Percentiles rank a stretch among this genome's conserved stretches.
Conservation (phyloP, 106 monocot genomes). For the Allium cepa region DNA sequence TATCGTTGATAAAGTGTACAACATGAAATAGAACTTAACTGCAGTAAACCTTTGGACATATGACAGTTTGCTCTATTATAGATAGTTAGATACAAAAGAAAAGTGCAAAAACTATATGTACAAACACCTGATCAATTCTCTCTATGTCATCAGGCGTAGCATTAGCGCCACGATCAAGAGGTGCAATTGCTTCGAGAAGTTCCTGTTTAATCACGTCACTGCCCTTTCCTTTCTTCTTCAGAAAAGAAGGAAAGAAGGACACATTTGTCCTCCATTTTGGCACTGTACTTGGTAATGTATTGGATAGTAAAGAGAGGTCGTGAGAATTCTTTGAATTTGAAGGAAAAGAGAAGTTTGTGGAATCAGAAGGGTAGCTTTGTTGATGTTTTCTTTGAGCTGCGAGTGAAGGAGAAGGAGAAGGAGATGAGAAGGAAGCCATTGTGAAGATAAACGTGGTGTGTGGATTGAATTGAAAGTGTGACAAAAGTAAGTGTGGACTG, state of each 20-base stretch:
- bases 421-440: slow-evolving; percentile 7
- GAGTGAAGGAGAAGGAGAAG: not conserved
- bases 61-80: not conserved
- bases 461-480: no score
- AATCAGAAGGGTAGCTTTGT: not conserved
- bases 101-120: not conserved
- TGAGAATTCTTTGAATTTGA: not conserved
- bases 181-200: slow-evolving; percentile 66
- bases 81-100: not conserved
- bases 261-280: slow-evolving; percentile 50
- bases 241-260: slow-evolving; percentile 71
- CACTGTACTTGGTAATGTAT: not conserved
- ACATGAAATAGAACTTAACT: no score
- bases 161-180: slow-evolving; percentile 85
- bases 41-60: not conserved
- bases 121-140: slow-evolving; percentile 50
- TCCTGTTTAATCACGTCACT: slow-evolving; percentile 70
- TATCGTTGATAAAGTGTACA: no score
- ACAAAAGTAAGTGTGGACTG: no score
- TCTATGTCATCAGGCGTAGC: slow-evolving; percentile 65
- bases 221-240: slow-evolving; percentile 45
- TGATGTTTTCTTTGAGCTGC: slow-evolving; percentile 1
- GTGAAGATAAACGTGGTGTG: not conserved
- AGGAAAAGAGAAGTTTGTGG: not conserved
- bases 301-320: not conserved